phyloP scores from a whole-genome alignment of 2,329 filamentous ascomycete species.

The Eurotiales sp. region DNA sequence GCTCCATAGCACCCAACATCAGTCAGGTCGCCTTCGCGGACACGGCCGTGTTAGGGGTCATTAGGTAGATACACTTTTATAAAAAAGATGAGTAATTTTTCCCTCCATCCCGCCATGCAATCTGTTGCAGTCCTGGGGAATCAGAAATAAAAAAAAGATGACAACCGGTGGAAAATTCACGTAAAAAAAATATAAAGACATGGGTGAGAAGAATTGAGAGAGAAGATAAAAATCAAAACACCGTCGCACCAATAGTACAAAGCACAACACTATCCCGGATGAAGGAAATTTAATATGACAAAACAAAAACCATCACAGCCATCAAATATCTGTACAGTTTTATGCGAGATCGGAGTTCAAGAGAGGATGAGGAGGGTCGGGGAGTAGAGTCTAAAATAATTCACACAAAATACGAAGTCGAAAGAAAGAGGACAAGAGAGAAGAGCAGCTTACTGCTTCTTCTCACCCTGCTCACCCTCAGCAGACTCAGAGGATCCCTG shows the following conservation, averaged over 20 bases:
- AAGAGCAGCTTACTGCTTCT: conserved; percentile 57
- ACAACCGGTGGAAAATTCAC: conserved; percentile 12
- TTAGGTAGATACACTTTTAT: conserved; percentile 15
- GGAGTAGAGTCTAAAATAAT: conserved; percentile 13
- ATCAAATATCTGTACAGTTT: conserved; percentile 16
- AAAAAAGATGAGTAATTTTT: background rate
- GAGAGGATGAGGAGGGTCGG: conserved; percentile 26
- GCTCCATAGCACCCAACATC: conserved; percentile 12
- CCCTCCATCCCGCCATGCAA: conserved; percentile 8
- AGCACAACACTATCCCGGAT: conserved; percentile 2
- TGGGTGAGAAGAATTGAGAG: conserved; percentile 8
- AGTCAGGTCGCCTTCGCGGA: conserved; percentile 5
- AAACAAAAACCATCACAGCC: conserved; percentile 13
- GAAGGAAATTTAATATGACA: conserved; percentile 12
- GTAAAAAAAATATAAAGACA: conserved; percentile 13
- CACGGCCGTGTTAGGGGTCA: conserved; percentile 12
- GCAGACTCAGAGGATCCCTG: conserved; percentile 48
- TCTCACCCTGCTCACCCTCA: conserved; percentile 56
- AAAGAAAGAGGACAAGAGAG: conserved; percentile 9
- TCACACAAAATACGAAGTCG: too few relatives aligned
- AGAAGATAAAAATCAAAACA: conserved; percentile 11
- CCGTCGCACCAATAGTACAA: conserved; percentile 14
- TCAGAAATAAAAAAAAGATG: conserved; percentile 9
- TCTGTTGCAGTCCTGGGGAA: conserved; percentile 11
- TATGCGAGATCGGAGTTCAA: conserved; percentile 17